Conservation (phyloP, 2,329 filamentous ascomycete genomes). For the Ploettnerulaceae sp. region DNA sequence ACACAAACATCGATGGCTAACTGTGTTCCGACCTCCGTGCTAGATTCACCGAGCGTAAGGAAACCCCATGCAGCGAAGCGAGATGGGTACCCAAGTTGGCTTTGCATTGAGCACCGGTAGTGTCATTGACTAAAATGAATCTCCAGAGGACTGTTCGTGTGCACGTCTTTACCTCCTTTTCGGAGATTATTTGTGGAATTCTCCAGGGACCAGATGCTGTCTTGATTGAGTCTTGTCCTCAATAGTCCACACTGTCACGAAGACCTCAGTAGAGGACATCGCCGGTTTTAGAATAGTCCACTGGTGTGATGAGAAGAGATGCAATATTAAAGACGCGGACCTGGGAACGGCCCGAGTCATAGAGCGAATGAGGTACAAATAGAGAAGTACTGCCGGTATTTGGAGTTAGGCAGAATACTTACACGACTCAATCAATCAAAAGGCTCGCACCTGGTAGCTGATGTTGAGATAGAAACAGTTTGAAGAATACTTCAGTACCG, state of each 20-base stretch:
- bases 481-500: too few relatives aligned
- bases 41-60: not conserved
- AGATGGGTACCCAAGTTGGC: slow-evolving; percentile 17
- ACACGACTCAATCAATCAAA: too few relatives aligned
- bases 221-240: slow-evolving; percentile 10
- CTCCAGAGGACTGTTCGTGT: slow-evolving; percentile 17
- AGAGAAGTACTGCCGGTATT: not conserved
- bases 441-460: slow-evolving; percentile 6
- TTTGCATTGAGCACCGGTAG: not conserved
- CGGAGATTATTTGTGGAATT: slow-evolving; percentile 12
- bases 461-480: slow-evolving; percentile 1
- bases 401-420: not conserved
- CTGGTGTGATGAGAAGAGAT: not conserved
- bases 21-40: slow-evolving; percentile 6
- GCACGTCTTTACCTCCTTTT: slow-evolving; percentile 10
- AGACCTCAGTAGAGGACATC: slow-evolving; percentile 13
- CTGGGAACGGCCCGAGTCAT: slow-evolving; percentile 8
- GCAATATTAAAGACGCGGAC: slow-evolving; percentile 13
- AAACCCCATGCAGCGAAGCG: slow-evolving; percentile 15
- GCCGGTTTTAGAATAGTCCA: slow-evolving; percentile 6
- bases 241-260: slow-evolving; percentile 9
- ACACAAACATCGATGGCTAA: slow-evolving; percentile 6
- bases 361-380: not conserved
- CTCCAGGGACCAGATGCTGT: slow-evolving; percentile 15
- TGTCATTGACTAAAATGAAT: slow-evolving; percentile 11